phyloP scores from a whole-genome alignment of 108 stramenopile species.

The Epithemia pelagica region DNA sequence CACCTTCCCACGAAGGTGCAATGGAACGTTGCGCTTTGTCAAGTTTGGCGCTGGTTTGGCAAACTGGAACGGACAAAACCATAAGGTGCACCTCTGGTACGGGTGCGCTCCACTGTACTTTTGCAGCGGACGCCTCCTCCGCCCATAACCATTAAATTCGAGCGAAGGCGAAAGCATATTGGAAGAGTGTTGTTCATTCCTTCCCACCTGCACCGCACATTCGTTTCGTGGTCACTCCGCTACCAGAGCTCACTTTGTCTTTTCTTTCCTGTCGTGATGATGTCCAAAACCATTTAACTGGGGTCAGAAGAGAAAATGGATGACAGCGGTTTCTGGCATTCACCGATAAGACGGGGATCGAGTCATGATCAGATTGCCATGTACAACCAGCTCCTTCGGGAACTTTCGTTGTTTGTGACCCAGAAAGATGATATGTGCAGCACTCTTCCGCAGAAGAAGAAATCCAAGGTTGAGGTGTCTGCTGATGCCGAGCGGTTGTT shows the following conservation, averaged over 20 bases:
- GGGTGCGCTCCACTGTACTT: no score
- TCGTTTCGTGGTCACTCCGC: not conserved
- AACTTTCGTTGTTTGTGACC: not conserved
- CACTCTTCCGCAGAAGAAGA: not conserved
- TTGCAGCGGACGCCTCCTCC: no score
- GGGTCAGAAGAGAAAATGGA: not conserved
- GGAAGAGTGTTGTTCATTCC: no score
- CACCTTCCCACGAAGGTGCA: not conserved
- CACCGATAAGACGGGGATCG: not conserved
- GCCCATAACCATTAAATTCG: constrained; percentile 1
- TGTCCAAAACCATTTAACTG: not conserved
- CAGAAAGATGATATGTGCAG: not conserved
- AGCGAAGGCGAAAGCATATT: not conserved
- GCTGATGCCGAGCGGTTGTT: constrained; percentile 29
- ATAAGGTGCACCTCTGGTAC: not conserved
- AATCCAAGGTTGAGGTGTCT: not conserved
- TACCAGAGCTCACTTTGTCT: not conserved
- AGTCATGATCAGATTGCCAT: not conserved
- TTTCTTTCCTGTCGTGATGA: not conserved
- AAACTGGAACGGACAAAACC: not conserved
- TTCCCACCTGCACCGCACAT: no score
- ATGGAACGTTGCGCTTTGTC: not conserved
- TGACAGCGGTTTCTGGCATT: not conserved
- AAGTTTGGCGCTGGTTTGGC: not conserved
- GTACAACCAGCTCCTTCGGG: not conserved